Evolutionary conservation across 192 early-diverging fungal species (phyloP), one percentile per base, ranked within the genome.

Genomic region (Linnemannia exigua): DNA sequence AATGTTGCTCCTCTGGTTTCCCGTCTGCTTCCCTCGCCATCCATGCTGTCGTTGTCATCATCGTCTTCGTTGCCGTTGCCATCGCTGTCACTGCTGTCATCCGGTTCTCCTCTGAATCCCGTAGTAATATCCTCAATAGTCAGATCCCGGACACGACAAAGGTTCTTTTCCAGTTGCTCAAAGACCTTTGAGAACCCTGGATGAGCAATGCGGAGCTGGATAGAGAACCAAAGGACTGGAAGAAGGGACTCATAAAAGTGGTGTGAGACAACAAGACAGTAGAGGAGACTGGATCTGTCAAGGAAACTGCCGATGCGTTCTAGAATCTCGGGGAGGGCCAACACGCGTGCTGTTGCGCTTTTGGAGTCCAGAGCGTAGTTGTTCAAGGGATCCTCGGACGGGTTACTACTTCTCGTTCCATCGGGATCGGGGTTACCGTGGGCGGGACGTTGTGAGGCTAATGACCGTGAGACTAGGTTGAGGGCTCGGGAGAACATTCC

Each of bases 301-400:
- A 76, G 75, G 22, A 48, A 46, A 2, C 31, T 8, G 1, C 61
- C 75, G 14, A 76, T 67, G 15, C n/a, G 28, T 7, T 66, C 63
- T 15, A 76, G 63, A 46, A 76, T 67, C 44, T 76, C 75, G n/a
- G 75, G 75, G 1, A 75, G 74, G 14, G 4, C 50, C 25, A 76
- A 38, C 38, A 31, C 75, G 22, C 38, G 75, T 35, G 38, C 25
- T 8, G 75, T 4, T 9, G 41, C 28, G 31, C 22, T 16, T 1
- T 50, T 75, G 22, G 22, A 31, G 12, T 31, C 46, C 16, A 19
- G 12, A 7, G 31, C 15, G 44, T 47, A 17, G 11, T 44, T 44
- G 41, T 44, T 9, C 41, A 44, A 44, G 9, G 5, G 41, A 6
- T 9, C 9, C 3, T 44, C 41, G 9, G 9, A 44, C 5, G 41